Evolutionary conservation across 1,284 basidiomycete genomes (phyloP).

Genomic region (Chondrostereum purpureum): DNA sequence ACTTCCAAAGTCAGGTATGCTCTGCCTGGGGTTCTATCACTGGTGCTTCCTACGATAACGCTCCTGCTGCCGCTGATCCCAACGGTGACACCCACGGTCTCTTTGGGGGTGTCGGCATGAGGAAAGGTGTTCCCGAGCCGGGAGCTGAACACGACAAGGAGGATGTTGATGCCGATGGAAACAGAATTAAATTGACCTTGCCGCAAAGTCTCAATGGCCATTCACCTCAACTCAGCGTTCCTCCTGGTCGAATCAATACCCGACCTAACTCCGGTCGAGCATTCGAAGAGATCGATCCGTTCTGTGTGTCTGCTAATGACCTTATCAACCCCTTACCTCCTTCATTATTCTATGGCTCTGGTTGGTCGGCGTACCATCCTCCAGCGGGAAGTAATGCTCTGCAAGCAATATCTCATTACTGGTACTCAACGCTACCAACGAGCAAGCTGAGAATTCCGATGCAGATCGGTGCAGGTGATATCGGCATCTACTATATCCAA

Average conservation of each 20-base stretch:
- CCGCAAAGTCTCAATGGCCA: slow-evolving; percentile 24
- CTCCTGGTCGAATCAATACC: slow-evolving; percentile 68
- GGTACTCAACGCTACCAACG: slow-evolving; percentile 76
- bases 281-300: slow-evolving; percentile 85
- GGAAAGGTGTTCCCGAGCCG: slow-evolving; percentile 54
- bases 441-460: slow-evolving; percentile 74
- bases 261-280: slow-evolving; percentile 47
- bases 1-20: slow-evolving; percentile 85
- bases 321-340: slow-evolving; percentile 89
- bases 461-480: slow-evolving; percentile 68
- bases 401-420: slow-evolving; percentile 71
- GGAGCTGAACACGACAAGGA: slow-evolving; percentile 23
- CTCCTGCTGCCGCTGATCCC: slow-evolving; percentile 32
- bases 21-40: slow-evolving; percentile 73
- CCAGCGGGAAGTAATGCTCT: slow-evolving; percentile 26
- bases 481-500: slow-evolving; percentile 72
- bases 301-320: slow-evolving; percentile 89
- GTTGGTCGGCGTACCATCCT: slow-evolving; percentile 82
- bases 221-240: slow-evolving; percentile 46
- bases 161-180: slow-evolving; percentile 23
- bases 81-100: slow-evolving; percentile 45
- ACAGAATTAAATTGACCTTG: slow-evolving; percentile 20
- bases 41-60: slow-evolving; percentile 58
- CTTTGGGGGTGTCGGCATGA: slow-evolving; percentile 68
- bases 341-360: slow-evolving; percentile 83